Evolutionary conservation across 2,329 filamentous ascomycete species (phyloP).

Genomic region (Purpureocillium lavendulum): DNA sequence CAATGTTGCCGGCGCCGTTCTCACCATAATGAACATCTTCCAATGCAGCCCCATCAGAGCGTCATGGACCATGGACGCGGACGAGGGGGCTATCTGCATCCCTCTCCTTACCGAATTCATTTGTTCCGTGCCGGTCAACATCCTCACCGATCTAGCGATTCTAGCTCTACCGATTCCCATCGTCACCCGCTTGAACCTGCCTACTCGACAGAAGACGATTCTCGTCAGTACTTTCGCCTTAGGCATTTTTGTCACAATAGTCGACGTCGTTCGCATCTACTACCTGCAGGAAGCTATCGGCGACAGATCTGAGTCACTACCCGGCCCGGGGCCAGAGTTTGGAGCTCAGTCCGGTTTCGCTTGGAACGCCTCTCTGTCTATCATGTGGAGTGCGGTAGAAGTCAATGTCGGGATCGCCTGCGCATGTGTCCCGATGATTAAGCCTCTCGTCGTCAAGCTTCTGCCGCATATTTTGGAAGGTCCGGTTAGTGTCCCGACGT

Average conservation of each 20-base stretch:
- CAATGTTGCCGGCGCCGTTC: constrained; percentile 66
- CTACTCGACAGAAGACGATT: constrained; percentile 78
- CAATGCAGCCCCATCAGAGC: constrained; percentile 72
- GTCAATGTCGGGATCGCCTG: constrained; percentile 90
- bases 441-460: constrained; percentile 67
- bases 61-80: constrained; percentile 44
- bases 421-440: constrained; percentile 85
- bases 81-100: constrained; percentile 43
- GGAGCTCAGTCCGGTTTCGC: constrained; percentile 46
- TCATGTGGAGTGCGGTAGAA: constrained; percentile 92
- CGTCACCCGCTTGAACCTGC: constrained; percentile 76
- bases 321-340: constrained; percentile 29
- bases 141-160: constrained; percentile 83
- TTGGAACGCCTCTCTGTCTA: constrained; percentile 73
- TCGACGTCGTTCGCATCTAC: constrained; percentile 84
- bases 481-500: constrained; percentile 43
- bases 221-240: constrained; percentile 79
- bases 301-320: constrained; percentile 31
- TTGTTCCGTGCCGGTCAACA: constrained; percentile 80
- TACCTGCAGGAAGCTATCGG: constrained; percentile 74
- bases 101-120: constrained; percentile 55
- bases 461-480: constrained; percentile 49
- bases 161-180: constrained; percentile 83
- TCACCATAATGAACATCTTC: constrained; percentile 82
- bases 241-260: constrained; percentile 78